Evolutionary conservation across 306 rosid species (phyloP).

Genomic region (Quercus mongolica): DNA sequence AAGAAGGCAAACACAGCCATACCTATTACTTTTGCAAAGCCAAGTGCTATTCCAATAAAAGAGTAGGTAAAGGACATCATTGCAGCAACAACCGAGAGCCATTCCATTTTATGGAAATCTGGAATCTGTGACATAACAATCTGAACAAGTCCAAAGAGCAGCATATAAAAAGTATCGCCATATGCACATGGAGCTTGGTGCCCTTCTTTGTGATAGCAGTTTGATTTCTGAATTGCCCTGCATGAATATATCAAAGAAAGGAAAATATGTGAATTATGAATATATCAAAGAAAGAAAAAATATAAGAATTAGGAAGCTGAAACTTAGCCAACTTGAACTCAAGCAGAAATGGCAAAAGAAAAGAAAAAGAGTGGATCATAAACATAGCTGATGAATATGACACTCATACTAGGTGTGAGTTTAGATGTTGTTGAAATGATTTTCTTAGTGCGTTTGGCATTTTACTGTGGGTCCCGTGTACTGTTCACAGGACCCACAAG

Average conservation of each 20-base stretch:
- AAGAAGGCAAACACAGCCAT: conserved; percentile 6
- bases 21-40: conserved; percentile 62
- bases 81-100: conserved; percentile 75
- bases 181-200: conserved; percentile 61
- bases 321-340: background rate
- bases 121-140: conserved; percentile 76
- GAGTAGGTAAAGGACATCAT: conserved; percentile 73
- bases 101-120: conserved; percentile 63
- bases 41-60: conserved; percentile 70
- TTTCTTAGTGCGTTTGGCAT: too few relatives aligned
- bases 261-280: too few relatives aligned
- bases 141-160: conserved; percentile 73
- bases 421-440: too few relatives aligned
- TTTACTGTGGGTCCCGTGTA: too few relatives aligned
- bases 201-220: conserved; percentile 80
- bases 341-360: background rate
- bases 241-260: background rate
- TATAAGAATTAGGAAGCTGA: background rate
- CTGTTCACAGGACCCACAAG: too few relatives aligned
- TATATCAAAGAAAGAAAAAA: background rate
- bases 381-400: background rate
- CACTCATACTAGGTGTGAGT: too few relatives aligned
- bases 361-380: background rate
- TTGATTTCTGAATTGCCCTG: conserved; percentile 73
- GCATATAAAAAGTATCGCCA: conserved; percentile 46